A percentile compares a stretch with the other conserved stretches of the same genome.
Conservation (phyloP, 208 protist genomes). For the Vickermania ingenoplastis region DNA sequence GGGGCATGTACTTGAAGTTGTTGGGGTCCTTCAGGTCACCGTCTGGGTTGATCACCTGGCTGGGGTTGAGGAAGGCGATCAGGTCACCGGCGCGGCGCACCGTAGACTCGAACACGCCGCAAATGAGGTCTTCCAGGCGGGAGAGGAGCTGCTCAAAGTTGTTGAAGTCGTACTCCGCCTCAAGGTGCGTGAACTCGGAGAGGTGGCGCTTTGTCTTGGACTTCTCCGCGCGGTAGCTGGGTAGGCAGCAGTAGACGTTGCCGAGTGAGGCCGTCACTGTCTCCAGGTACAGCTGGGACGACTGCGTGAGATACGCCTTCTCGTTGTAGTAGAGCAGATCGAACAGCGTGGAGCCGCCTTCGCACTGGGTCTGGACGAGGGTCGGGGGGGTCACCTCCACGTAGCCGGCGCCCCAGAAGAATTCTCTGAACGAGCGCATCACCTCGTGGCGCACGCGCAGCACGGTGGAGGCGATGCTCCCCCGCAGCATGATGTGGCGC, state of each 20-base stretch:
- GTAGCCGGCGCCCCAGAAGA: constrained; percentile 87
- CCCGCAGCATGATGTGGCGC: constrained; percentile 93
- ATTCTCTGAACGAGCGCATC: constrained; percentile 91
- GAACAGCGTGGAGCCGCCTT: constrained; percentile 98
- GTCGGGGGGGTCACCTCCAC: constrained; percentile 96
- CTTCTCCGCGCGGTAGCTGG: constrained; percentile 98
- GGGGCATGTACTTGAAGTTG: constrained; percentile 87
- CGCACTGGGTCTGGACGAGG: constrained; percentile 97
- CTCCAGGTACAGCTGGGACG: constrained; percentile 98
- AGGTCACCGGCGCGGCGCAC: constrained; percentile 65
- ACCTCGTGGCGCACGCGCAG: constrained; percentile 88
- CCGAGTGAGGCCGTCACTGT: constrained; percentile 92
- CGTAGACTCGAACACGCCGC: constrained; percentile 73
- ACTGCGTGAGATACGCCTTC: constrained; percentile 97
- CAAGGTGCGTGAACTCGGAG: constrained; percentile 98
- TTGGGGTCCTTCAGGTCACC: constrained; percentile 43
- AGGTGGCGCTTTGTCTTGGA: constrained; percentile 96
- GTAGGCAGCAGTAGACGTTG: constrained; percentile 93
- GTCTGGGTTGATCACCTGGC: constrained; percentile 54
- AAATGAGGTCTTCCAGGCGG: constrained; percentile 93
- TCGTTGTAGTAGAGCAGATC: constrained; percentile 97
- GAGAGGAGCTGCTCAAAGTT: constrained; percentile 94
- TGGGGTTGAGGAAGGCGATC: constrained; percentile 88
- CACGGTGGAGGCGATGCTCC: constrained; percentile 79
- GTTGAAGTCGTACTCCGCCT: constrained; percentile 96